Percentiles rank a stretch among this genome's conserved stretches.
phyloP scores from a whole-genome alignment of 2,329 filamentous ascomycete species.

The Hypoxylon sp. region DNA sequence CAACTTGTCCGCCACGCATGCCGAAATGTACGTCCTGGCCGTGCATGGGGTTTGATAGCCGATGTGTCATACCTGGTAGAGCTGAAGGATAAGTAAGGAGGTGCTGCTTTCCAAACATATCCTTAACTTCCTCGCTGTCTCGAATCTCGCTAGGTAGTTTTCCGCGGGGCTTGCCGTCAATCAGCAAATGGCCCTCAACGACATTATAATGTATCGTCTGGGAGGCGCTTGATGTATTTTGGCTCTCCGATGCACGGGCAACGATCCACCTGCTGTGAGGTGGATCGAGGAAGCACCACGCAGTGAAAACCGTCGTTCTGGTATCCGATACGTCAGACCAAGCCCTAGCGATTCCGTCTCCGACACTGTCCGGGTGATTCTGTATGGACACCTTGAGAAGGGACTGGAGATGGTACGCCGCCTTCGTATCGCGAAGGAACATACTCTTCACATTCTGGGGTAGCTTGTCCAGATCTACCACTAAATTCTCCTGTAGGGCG shows the following conservation, averaged over 20 bases:
- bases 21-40: conserved; percentile 67
- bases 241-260: conserved; percentile 14
- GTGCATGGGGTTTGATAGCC: conserved; percentile 48
- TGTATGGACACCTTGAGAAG: conserved; percentile 53
- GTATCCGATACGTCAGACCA: conserved; percentile 55
- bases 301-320: conserved; percentile 43
- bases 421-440: conserved; percentile 61
- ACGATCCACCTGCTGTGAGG: conserved; percentile 46
- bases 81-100: conserved; percentile 65
- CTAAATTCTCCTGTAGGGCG: conserved; percentile 60
- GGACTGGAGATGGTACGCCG: conserved; percentile 53
- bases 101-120: conserved; percentile 65
- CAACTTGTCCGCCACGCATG: conserved; percentile 53
- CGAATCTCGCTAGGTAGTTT: conserved; percentile 66
- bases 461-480: conserved; percentile 53
- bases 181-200: conserved; percentile 52
- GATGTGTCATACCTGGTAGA: conserved; percentile 65
- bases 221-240: neutral
- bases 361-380: conserved; percentile 19
- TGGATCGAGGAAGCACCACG: conserved; percentile 46
- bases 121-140: conserved; percentile 55
- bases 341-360: conserved; percentile 52
- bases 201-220: conserved; percentile 53
- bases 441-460: conserved; percentile 52
- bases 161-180: conserved; percentile 52